These are phyloP conservation scores for Tuber aestivum DNA, from an alignment of 495 filamentous ascomycete species.

Conservation along the genomic window DNA sequence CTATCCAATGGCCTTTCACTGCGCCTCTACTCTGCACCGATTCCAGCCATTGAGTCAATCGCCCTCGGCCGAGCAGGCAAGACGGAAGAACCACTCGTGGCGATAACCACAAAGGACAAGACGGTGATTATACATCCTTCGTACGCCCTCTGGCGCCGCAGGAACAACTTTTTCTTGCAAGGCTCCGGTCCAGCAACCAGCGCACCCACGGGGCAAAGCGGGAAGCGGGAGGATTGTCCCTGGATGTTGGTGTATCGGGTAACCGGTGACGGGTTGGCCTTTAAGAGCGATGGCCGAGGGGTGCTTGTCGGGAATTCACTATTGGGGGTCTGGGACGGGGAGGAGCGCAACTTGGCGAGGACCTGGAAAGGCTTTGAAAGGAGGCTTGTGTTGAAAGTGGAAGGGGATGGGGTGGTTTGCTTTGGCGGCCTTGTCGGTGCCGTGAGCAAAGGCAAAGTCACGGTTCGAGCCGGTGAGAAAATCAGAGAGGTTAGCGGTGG, in stretches of 20 bases:
- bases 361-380: neutral
- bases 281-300: neutral
- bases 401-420: neutral
- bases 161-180: slow-evolving; percentile 32
- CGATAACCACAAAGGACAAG: neutral
- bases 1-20: neutral
- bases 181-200: neutral
- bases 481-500: neutral
- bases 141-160: slow-evolving; percentile 36
- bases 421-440: neutral
- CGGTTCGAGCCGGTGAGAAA: neutral
- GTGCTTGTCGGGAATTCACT: neutral
- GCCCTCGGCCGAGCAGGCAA: neutral
- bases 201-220: neutral
- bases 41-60: neutral
- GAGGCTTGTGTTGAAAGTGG: neutral
- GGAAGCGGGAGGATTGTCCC: neutral
- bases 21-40: neutral
- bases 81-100: neutral
- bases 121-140: slow-evolving; percentile 29
- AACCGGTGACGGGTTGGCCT: neutral
- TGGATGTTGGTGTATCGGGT: neutral
- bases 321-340: neutral
- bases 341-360: neutral
- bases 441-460: neutral